phyloP scores from a whole-genome alignment of 108 stramenopile genomes.

The Cyclotella sp. region DNA sequence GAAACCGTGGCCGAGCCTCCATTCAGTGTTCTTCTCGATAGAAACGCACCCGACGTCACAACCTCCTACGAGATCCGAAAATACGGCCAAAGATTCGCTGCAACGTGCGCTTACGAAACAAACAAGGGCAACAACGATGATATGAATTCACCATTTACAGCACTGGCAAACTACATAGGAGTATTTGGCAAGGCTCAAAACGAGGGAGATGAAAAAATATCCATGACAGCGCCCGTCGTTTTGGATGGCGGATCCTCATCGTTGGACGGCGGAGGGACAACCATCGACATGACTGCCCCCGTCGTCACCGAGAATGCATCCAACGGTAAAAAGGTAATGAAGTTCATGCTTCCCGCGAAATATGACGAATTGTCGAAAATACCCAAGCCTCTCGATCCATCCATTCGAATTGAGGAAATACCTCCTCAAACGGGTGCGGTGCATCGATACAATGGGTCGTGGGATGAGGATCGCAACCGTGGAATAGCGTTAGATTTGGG shows the following conservation, averaged over 20 bases:
- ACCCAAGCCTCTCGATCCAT: slow-evolving; percentile 83
- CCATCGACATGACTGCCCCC: slow-evolving; percentile 84
- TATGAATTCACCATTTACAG: slow-evolving; percentile 56
- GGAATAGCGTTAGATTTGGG: slow-evolving; percentile 57
- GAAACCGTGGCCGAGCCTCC: slow-evolving; percentile 71
- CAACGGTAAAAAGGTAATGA: slow-evolving; percentile 63
- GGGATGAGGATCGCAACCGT: slow-evolving; percentile 32
- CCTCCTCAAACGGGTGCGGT: slow-evolving; percentile 75
- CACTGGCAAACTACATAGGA: slow-evolving; percentile 84
- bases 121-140: slow-evolving; percentile 28
- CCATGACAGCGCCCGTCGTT: slow-evolving; percentile 89
- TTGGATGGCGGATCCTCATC: slow-evolving; percentile 25
- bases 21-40: slow-evolving; percentile 60
- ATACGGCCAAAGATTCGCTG: slow-evolving; percentile 68
- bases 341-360: slow-evolving; percentile 84
- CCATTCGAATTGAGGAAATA: slow-evolving; percentile 66
- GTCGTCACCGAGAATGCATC: slow-evolving; percentile 56
- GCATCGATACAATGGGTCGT: slow-evolving; percentile 70
- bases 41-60: slow-evolving; percentile 30
- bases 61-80: slow-evolving; percentile 76
- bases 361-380: slow-evolving; percentile 76
- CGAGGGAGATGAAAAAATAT: slow-evolving; percentile 60
- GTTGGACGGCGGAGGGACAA: slow-evolving; percentile 13
- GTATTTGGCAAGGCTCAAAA: slow-evolving; percentile 84
- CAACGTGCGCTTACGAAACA: slow-evolving; percentile 31